Evolutionary conservation across 192 early-diverging fungal genomes (phyloP).

Genomic region (Obelidium mucronatum): DNA sequence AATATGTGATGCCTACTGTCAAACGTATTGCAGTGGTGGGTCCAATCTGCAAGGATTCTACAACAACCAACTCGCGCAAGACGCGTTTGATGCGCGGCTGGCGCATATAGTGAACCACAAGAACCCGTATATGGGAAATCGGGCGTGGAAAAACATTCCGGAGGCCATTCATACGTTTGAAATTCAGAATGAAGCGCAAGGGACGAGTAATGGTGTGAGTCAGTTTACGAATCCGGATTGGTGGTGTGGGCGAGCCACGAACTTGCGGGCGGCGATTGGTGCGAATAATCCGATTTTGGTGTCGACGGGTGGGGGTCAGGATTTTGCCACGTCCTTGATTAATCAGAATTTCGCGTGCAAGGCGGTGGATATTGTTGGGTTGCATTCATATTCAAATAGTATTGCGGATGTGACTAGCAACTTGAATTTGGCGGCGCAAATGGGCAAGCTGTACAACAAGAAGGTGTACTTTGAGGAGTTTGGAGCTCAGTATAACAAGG

Average conservation of each 20-base stretch:
- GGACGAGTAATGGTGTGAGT: neutral
- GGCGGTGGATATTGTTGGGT: slow-evolving; percentile 27
- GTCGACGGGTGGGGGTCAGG: slow-evolving; percentile 34
- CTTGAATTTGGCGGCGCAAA: neutral
- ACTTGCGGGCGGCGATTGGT: neutral
- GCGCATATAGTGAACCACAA: slow-evolving; percentile 30
- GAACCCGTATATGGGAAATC: slow-evolving; percentile 23
- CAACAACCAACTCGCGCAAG: neutral
- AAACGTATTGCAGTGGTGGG: neutral
- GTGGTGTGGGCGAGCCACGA: slow-evolving; percentile 35
- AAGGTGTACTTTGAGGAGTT: slow-evolving; percentile 26
- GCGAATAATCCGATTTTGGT: slow-evolving; percentile 14
- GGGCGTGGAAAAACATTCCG: slow-evolving; percentile 33
- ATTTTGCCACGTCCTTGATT: slow-evolving; percentile 19
- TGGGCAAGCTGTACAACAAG: neutral
- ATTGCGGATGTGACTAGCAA: neutral
- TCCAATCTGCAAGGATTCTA: slow-evolving; percentile 19
- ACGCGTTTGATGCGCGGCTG: slow-evolving; percentile 21
- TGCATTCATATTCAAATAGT: slow-evolving; percentile 32
- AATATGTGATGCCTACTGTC: slow-evolving; percentile 35
- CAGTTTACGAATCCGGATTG: slow-evolving; percentile 32
- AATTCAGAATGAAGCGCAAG: slow-evolving; percentile 41
- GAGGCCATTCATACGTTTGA: slow-evolving; percentile 34
- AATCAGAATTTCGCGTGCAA: slow-evolving; percentile 26
- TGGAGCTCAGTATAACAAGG: slow-evolving; percentile 6